Evolutionary conservation across 441 rosid genomes (phyloP), one percentile per base, ranked within the genome.

Genomic region (Populus tomentosa): DNA sequence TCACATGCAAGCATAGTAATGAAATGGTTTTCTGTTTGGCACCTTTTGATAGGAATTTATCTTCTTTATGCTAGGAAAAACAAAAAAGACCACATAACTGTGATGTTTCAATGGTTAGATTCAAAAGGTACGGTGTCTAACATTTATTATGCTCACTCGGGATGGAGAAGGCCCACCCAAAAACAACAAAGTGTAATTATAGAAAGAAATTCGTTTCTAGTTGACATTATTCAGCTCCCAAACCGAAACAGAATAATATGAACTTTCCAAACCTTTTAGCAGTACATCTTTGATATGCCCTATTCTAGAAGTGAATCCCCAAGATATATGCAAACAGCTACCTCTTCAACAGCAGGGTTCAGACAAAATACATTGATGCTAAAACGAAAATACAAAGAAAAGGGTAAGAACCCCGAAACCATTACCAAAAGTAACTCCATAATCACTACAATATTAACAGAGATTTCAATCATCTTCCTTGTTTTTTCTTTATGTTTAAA

Each of bases 391-490:
- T 7, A 53, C 53, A 53, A 53, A 69, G 6, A 3, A 53, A 53
- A 69, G 6, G 32, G 32, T 30, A 30, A 30, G 40, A 16, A 1
- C 53, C 56, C 74, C 20, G 10, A 36, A 18, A 33, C n/a, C 26
- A 26, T 18, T 53, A 11, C 53, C 69, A 67, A 50, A 33, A 67
- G 18, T 26, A 20, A 53, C 61, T 53, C 61, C n/a, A 46, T 67
- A 1, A 53, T 67, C 32, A 53, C 65, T 33, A 26, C 40, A 64
- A 40, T 65, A 65, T n/a, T 61, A 30, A 30, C 32, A 53, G 21
- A 72, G 33, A 64, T 74, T 28, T 63, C 33, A 66, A 40, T 72
- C 76, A 63, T 62, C 35, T 35, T 20, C 42, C 36, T 63, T 59
- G 26, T 26, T 30, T 26, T 74, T 42, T 14, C n/a, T 7, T 50